Evolutionary conservation across 306 rosid genomes (phyloP), one percentile per base, ranked within the genome.

Genomic region (Pachyrhizus erosus): DNA sequence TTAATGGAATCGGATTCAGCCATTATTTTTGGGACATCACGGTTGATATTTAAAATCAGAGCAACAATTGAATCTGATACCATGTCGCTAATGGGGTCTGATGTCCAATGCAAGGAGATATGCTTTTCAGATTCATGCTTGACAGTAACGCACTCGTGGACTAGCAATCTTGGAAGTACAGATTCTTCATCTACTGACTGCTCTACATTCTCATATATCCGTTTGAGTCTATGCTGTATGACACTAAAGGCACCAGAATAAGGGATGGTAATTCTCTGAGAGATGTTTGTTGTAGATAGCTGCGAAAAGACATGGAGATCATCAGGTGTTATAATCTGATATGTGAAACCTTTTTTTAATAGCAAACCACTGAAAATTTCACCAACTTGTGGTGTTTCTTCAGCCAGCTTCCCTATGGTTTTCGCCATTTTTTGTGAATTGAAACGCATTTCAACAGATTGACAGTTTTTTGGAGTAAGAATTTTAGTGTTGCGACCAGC

Each of bases 351-450:
- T 80, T 93, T 95, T 84, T 93, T 95, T 6, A 95, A 98, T 46
- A 91, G 86, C 79, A 95, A 87, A 70, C 99, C 99, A 34, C 92
- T 79, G 45, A 95, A 92, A 18, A 82, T 86, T 84, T 93, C 97
- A 7, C 94, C 90, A 45, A 67, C 92, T 75, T 88, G 90, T 0
- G 99, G 99, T 74, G 89, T 86, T 83, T 87, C 87, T 78, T 88
- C 98, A 45, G 94, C 99, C 49, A 95, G 86, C 87, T 81, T 95
- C 43, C 98, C 99, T n/a, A 95, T 93, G 65, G 96, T 88, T 86
- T 95, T 95, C 4, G 98, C 98, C 97, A 91, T 91, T 75, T 95
- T 95, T 88, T 93, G 99, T 0, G 97, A 95, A 87, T 93, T 93
- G 89, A 95, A 95, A 66, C 88, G 84, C 97, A 95, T 91, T 76